These are phyloP conservation scores for Liquidambar formosana DNA, from an alignment of 164 flowering plant species.

Conservation along the genomic window DNA sequence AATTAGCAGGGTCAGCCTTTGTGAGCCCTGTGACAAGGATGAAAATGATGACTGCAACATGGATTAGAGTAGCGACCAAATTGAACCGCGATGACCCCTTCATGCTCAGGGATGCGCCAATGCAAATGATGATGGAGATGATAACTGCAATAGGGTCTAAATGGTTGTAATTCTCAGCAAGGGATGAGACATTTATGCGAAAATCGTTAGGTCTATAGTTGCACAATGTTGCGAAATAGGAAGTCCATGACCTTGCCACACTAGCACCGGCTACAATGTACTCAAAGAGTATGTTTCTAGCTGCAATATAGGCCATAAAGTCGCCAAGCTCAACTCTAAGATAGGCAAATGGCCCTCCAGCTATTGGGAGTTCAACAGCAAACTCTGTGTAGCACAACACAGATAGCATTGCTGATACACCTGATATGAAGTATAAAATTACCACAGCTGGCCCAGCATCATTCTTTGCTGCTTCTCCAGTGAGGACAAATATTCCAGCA, in stretches of 20 bases:
- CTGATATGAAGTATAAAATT: slow-evolving; percentile 39
- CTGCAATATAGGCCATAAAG: slow-evolving; percentile 41
- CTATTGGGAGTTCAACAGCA: slow-evolving; percentile 47
- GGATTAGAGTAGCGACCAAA: slow-evolving; percentile 24
- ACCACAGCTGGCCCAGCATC: slow-evolving; percentile 48
- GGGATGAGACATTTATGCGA: slow-evolving; percentile 22
- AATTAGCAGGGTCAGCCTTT: slow-evolving; percentile 28
- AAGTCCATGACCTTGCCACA: slow-evolving; percentile 53
- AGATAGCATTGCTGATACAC: slow-evolving; percentile 41
- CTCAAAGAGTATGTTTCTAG: slow-evolving; percentile 49
- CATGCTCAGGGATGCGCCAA: slow-evolving; percentile 28
- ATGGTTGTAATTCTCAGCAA: slow-evolving; percentile 29
- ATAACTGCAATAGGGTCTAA: slow-evolving; percentile 44
- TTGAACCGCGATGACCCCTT: slow-evolving; percentile 44
- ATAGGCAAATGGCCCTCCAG: slow-evolving; percentile 49
- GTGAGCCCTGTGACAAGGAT: slow-evolving; percentile 37
- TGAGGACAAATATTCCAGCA: slow-evolving; percentile 54
- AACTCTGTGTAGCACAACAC: slow-evolving; percentile 60
- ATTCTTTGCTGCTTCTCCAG: slow-evolving; percentile 36
- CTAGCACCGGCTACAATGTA: slow-evolving; percentile 35
- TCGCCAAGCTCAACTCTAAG: slow-evolving; percentile 43
- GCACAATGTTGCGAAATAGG: slow-evolving; percentile 45
- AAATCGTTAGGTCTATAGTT: slow-evolving; percentile 30
- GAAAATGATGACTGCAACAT: slow-evolving; percentile 25
- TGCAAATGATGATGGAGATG: slow-evolving; percentile 19